Evolutionary conservation across 768 basidiomycete species (phyloP), one percentile per base, ranked within the genome.

Genomic region (Leucogyrophana mollusca): DNA sequence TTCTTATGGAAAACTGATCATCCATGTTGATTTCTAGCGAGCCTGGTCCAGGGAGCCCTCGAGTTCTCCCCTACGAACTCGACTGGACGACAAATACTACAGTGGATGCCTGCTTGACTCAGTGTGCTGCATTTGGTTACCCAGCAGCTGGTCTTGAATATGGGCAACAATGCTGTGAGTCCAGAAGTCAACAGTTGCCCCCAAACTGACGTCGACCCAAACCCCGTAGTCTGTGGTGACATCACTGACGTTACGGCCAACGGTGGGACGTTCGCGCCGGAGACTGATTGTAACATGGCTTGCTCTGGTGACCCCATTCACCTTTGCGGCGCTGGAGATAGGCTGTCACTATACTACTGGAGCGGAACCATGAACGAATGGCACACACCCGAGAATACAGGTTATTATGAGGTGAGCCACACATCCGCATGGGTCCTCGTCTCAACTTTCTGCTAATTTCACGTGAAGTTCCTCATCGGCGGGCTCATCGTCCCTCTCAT

Each of bases 221-320:
- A n/a, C n/a, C n/a, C n/a, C n/a, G n/a, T 39, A 88, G 87, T 78
- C 62, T 90, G 89, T 45, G 88, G 89, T 43, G 89, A 90, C 59
- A 56, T 73, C 7, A 63, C 65, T 3, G 80, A 89, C 49, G 73
- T 86, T 9, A 42, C 63, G 1, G 34, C 55, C 33, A 67, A 71
- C 9, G 57, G 59, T n/a, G 71, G 60, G 14, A 54, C 56, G 0
- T 51, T 62, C 22, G 62, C 63, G 11, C 40, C 68, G 0, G 73
- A 67, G 32, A 61, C 67, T 0, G 61, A 76, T 9, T 80, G 78
- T 40, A 56, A 58, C 23, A 63, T 72, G 17, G 68, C 83, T 20
- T 90, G 88, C 62, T 74, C 85, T 16, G 88, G 86, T 0, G 86
- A 89, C 56, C 80, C 85, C 0, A 59, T 74, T 13, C 82, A 87